These are phyloP conservation scores for Elsinoe ampelina DNA, from an alignment of 2,329 filamentous ascomycete species.

Conservation along the genomic window DNA sequence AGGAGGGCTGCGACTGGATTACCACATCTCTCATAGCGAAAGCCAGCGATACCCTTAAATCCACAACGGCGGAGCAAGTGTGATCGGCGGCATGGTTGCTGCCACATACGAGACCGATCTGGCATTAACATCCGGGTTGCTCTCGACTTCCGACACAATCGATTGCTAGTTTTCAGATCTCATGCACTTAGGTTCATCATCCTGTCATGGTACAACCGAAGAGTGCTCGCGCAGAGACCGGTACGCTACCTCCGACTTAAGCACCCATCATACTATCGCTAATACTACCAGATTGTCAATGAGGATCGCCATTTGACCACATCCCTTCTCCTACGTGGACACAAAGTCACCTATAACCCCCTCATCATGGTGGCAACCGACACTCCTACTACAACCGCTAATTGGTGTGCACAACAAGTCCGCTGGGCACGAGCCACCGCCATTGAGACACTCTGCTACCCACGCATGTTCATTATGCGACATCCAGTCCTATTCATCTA, in stretches of 20 bases:
- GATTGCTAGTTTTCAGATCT: background rate
- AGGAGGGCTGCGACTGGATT: background rate
- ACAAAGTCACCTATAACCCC: background rate
- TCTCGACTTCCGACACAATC: background rate
- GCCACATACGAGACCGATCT: slow-evolving; percentile 1
- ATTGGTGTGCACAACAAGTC: slow-evolving; percentile 2
- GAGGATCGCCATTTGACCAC: slow-evolving; percentile 1
- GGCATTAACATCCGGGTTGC: background rate
- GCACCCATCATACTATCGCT: background rate
- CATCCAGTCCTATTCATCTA: slow-evolving; percentile 8
- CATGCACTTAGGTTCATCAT: background rate
- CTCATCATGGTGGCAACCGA: background rate
- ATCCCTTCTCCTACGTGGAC: background rate
- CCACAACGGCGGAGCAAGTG: background rate
- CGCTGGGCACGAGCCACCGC: background rate
- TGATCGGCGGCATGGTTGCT: background rate
- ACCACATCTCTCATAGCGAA: background rate
- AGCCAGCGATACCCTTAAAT: background rate
- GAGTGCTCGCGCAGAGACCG: background rate
- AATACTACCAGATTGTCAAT: background rate
- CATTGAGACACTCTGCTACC: background rate
- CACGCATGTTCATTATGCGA: background rate
- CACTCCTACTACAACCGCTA: background rate
- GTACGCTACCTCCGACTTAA: background rate
- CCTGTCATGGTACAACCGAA: slow-evolving; percentile 1